Evolutionary conservation across 208 protist genomes (phyloP).

Genomic region (Leishmania amazonensis): DNA sequence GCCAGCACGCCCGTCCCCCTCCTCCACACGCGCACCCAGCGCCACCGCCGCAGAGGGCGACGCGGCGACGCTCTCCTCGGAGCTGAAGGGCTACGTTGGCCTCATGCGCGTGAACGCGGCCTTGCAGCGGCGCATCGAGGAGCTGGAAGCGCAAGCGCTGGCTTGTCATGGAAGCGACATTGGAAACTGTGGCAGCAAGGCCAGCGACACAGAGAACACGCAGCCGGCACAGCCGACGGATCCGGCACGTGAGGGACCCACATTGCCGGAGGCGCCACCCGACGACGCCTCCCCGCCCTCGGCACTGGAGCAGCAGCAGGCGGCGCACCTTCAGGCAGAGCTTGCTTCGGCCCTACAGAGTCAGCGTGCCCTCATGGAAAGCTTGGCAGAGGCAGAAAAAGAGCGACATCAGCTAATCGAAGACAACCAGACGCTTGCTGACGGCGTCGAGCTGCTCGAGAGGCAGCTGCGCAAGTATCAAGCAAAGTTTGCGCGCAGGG

Average conservation of each 20-base stretch:
- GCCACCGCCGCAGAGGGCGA: constrained; percentile 15
- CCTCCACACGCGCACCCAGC: background rate
- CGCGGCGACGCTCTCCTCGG: constrained; percentile 32
- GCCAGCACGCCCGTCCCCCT: background rate
- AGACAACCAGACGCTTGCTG: constrained; percentile 43
- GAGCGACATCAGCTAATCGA: constrained; percentile 29
- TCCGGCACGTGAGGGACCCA: background rate
- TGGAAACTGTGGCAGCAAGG: background rate
- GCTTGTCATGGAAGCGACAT: background rate
- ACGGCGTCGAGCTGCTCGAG: constrained; percentile 32
- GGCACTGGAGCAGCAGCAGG: constrained; percentile 4
- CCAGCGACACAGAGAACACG: background rate
- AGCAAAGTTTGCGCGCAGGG: background rate
- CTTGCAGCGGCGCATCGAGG: constrained; percentile 40
- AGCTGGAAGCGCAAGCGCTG: constrained; percentile 41
- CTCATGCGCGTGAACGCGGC: constrained; percentile 66
- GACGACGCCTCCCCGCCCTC: background rate
- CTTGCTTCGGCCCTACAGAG: constrained; percentile 30
- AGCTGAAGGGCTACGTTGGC: constrained; percentile 67
- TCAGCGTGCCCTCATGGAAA: constrained; percentile 29
- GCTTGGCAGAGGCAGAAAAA: constrained; percentile 20
- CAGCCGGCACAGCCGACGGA: background rate
- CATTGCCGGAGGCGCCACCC: background rate
- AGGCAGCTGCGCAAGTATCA: constrained; percentile 23
- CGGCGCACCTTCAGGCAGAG: constrained; percentile 15